Evolutionary conservation across 169 alveolate genomes (phyloP).

Genomic region (Eimeria praecox): DNA sequence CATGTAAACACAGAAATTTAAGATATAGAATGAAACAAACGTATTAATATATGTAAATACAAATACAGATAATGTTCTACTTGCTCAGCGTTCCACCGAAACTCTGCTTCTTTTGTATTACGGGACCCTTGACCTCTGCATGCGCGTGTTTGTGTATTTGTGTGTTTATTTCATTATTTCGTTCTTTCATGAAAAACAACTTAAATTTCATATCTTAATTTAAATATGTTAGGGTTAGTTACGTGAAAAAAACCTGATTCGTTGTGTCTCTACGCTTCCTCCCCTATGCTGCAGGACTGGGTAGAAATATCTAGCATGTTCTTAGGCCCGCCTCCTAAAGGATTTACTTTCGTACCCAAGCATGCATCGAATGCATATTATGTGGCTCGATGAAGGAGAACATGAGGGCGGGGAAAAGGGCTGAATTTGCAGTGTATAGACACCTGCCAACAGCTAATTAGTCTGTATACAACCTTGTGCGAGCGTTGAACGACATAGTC

Average conservation of each 20-base stretch:
- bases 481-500: no score
- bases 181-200: not conserved
- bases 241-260: no score
- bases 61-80: no score
- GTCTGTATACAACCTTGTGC: no score
- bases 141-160: not conserved
- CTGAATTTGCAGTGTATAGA: not conserved
- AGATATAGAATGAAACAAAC: no score
- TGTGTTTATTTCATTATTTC: not conserved
- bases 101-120: no score
- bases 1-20: not conserved
- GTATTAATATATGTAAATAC: no score
- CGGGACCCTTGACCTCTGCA: no score
- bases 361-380: conserved; percentile 85
- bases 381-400: not conserved
- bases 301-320: conserved; percentile 90
- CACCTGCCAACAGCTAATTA: not conserved
- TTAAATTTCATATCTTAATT: no score
- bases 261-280: not conserved
- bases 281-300: conserved; percentile 86
- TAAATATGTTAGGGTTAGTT: no score
- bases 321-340: conserved; percentile 90
- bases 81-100: no score
- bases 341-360: conserved; percentile 89
- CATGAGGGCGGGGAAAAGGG: not conserved